These are phyloP conservation scores for Planoprotostelium fungivorum DNA, from an alignment of 78 protist genomes.

Conservation along the genomic window DNA sequence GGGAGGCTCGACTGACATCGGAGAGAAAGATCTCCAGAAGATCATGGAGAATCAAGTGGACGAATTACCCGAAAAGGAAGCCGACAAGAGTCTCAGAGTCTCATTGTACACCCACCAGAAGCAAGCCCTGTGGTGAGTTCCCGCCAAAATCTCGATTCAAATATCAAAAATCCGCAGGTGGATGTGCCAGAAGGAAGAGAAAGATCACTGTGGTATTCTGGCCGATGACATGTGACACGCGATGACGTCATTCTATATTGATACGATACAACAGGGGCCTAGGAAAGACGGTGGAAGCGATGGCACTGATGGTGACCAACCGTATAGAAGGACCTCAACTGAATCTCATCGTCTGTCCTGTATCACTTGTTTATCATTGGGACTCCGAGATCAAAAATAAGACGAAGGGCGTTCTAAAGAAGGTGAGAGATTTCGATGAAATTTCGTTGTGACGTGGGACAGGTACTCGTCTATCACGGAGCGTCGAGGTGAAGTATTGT, in stretches of 20 bases:
- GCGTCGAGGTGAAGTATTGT: background rate
- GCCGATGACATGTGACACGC: background rate
- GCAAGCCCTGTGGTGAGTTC: background rate
- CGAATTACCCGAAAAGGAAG: background rate
- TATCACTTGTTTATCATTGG: constrained; percentile 3
- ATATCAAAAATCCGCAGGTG: too few species aligned
- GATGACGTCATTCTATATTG: background rate
- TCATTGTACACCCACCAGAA: background rate
- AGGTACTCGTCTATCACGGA: constrained; percentile 5
- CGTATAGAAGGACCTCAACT: background rate
- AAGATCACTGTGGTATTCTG: background rate
- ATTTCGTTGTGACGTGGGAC: background rate
- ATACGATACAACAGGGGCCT: background rate
- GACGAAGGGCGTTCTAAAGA: background rate
- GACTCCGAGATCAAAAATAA: background rate
- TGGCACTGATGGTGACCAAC: background rate
- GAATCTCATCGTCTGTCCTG: background rate
- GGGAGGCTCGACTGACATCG: background rate
- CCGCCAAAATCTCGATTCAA: too few species aligned
- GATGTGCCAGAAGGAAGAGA: background rate
- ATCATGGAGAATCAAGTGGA: background rate
- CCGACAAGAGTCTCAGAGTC: background rate
- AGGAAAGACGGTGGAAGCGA: constrained; percentile 1
- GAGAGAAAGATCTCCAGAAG: background rate
- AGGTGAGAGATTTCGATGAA: background rate